phyloP scores from a whole-genome alignment of 179 eudicot genomes.

The Vitellaria paradoxa region DNA sequence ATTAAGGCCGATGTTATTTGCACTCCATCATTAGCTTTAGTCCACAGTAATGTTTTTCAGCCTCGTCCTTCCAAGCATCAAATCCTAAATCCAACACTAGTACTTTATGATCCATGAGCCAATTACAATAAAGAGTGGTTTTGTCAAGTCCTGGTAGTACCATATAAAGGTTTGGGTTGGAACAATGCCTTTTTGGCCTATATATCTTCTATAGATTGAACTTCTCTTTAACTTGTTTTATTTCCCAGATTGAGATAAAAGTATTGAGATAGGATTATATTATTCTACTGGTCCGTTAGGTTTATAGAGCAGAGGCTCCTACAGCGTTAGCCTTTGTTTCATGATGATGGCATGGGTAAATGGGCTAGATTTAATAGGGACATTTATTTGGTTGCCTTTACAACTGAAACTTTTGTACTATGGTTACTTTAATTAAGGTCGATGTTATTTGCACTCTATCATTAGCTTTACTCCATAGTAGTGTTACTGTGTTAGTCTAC shows the following conservation, averaged over 20 bases:
- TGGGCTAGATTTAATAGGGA: not conserved
- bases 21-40: too few species aligned
- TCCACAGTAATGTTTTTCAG: too few species aligned
- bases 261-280: not conserved
- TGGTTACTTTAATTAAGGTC: too few species aligned
- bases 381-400: not conserved
- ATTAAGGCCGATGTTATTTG: too few species aligned
- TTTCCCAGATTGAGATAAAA: not conserved
- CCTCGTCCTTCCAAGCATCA: too few species aligned
- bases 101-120: not conserved
- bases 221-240: not conserved
- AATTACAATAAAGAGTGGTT: not conserved
- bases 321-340: not conserved
- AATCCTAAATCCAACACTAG: too few species aligned
- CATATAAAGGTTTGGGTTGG: not conserved
- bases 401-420: not conserved
- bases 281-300: not conserved
- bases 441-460: too few species aligned
- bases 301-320: not conserved
- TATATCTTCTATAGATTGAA: not conserved
- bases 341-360: not conserved
- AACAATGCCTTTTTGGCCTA: not conserved
- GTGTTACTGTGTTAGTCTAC: too few species aligned
- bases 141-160: not conserved
- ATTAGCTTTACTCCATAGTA: too few species aligned